A percentile compares a stretch with the other conserved stretches of the same genome.
Conservation (phyloP, 495 filamentous ascomycete species). For the Daldinia bambusicola region DNA sequence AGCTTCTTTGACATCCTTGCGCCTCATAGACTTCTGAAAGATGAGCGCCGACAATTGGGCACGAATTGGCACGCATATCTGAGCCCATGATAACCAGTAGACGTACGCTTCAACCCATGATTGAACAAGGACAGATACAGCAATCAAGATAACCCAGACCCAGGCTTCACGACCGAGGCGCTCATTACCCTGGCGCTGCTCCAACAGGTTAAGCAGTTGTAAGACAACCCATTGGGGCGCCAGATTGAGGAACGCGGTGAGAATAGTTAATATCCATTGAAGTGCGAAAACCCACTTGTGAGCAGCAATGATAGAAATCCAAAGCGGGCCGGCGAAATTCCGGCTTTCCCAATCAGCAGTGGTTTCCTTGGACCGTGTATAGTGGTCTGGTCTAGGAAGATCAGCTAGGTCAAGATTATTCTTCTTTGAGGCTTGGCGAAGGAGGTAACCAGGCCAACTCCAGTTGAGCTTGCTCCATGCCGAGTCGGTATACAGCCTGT, state of each 20-base stretch:
- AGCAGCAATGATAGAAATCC: conserved; percentile 66
- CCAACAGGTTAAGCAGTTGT: conserved; percentile 70
- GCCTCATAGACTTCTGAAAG: conserved; percentile 80
- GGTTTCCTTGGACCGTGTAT: conserved; percentile 59
- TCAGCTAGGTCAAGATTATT: conserved; percentile 68
- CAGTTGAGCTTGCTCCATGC: conserved; percentile 71
- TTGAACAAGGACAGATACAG: conserved; percentile 63
- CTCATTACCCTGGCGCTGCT: conserved; percentile 60
- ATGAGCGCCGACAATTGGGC: conserved; percentile 76
- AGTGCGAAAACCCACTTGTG: conserved; percentile 64
- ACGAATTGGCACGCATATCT: conserved; percentile 71
- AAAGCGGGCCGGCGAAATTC: conserved; percentile 63
- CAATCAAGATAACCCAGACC: conserved; percentile 75
- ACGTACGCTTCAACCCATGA: conserved; percentile 69
- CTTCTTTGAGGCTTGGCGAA: conserved; percentile 64
- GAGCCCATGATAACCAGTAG: conserved; percentile 73
- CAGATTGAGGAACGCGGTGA: conserved; percentile 68
- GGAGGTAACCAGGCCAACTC: conserved; percentile 66
- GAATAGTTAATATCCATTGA: conserved; percentile 65
- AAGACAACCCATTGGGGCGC: conserved; percentile 76
- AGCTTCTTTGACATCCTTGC: conserved; percentile 77
- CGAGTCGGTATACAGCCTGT: conserved; percentile 69
- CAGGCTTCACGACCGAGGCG: conserved; percentile 61
- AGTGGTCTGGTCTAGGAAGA: conserved; percentile 65
- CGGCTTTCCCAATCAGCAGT: conserved; percentile 63